Evolutionary conservation across 2,329 filamentous ascomycete genomes (phyloP).

Genomic region (Epicoccum sorghinum): DNA sequence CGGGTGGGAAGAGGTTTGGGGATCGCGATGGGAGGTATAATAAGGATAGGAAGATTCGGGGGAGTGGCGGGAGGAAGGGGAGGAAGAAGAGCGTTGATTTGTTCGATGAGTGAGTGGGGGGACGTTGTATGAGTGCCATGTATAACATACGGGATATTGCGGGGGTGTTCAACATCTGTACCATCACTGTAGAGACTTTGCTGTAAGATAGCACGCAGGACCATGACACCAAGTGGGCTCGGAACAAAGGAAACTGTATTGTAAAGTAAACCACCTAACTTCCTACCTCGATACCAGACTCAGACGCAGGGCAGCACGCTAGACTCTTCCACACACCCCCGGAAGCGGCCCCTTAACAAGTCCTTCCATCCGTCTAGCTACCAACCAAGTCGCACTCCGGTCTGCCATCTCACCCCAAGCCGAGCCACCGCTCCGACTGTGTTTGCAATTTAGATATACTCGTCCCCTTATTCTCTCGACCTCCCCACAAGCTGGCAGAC

Average conservation of each 20-base stretch:
- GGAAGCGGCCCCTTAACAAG: constrained; percentile 34
- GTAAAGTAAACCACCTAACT: constrained; percentile 19
- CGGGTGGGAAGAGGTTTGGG: constrained; percentile 29
- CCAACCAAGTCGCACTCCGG: constrained; percentile 25
- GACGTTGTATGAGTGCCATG: no score
- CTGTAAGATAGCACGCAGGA: no score
- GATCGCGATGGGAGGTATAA: constrained; percentile 41
- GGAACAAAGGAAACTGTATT: constrained; percentile 21
- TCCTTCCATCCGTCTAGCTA: constrained; percentile 27
- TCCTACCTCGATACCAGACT: constrained; percentile 20
- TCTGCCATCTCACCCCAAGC: constrained; percentile 29
- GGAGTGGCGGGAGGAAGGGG: constrained; percentile 48
- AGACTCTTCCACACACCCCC: constrained; percentile 32
- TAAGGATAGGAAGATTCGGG: constrained; percentile 45
- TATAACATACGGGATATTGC: no score
- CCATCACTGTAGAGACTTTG: no score
- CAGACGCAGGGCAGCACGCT: constrained; percentile 33
- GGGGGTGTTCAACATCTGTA: no score
- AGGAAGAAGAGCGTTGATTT: constrained; percentile 36
- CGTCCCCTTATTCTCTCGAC: constrained; percentile 47
- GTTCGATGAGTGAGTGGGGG: constrained; percentile 18
- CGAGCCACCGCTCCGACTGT: constrained; percentile 27
- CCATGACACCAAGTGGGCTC: no score
- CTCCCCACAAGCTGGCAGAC: constrained; percentile 51
- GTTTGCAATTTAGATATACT: constrained; percentile 45